Evolutionary conservation across 768 basidiomycete species (phyloP).

Genomic region (Kwoniella heveanensis): DNA sequence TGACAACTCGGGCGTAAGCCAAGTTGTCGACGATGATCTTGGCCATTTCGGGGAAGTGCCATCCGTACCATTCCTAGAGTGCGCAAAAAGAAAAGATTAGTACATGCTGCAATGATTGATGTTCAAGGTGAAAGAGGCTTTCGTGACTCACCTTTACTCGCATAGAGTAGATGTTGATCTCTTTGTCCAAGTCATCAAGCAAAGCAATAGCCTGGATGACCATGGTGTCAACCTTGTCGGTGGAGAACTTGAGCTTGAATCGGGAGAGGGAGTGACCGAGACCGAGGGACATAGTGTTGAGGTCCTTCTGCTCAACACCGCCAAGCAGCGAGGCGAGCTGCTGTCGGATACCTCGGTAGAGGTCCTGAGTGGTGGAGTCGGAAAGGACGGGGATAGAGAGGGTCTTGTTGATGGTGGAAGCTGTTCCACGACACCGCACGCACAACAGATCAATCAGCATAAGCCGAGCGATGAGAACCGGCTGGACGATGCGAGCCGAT

Average conservation of each 20-base stretch:
- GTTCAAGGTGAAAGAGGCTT: no score
- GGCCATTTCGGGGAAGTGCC: slow-evolving; percentile 99
- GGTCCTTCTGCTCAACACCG: slow-evolving; percentile 66
- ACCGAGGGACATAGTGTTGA: slow-evolving; percentile 97
- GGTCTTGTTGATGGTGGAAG: slow-evolving; percentile 86
- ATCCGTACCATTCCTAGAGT: slow-evolving; percentile 96
- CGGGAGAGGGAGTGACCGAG: slow-evolving; percentile 94
- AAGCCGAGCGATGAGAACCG: no score
- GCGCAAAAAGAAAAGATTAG: no score
- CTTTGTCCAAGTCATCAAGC: slow-evolving; percentile 97
- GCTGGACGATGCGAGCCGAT: neutral
- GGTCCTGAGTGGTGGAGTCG: slow-evolving; percentile 67
- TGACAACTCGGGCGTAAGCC: slow-evolving; percentile 93
- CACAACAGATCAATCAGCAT: neutral
- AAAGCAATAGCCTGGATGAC: slow-evolving; percentile 97
- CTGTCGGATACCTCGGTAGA: slow-evolving; percentile 92
- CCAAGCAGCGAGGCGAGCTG: slow-evolving; percentile 85
- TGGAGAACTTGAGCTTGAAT: slow-evolving; percentile 99
- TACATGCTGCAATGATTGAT: no score
- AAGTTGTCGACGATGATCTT: slow-evolving; percentile 97
- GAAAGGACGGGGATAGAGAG: slow-evolving; percentile 81
- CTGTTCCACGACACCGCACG: slow-evolving; percentile 61
- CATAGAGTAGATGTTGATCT: slow-evolving; percentile 99
- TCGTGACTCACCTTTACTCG: slow-evolving; percentile 77
- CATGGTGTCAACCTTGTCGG: slow-evolving; percentile 99